phyloP scores from a whole-genome alignment of 306 rosid genomes.

The Cucurbita maxima region DNA sequence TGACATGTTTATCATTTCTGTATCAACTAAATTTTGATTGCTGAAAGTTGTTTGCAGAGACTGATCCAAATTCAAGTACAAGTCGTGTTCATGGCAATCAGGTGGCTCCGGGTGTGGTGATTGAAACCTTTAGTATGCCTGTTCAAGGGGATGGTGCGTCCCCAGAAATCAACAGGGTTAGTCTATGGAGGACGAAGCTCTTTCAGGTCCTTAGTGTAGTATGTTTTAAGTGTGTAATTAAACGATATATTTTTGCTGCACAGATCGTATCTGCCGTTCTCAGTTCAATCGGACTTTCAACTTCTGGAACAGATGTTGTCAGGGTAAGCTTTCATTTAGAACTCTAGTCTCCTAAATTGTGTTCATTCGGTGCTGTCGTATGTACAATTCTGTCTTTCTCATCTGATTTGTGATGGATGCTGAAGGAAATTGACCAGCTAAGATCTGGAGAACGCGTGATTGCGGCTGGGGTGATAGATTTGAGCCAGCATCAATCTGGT shows the following conservation, averaged over 20 bases:
- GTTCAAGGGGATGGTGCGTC: constrained; percentile 65
- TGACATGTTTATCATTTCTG: not conserved
- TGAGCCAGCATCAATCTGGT: constrained; percentile 39
- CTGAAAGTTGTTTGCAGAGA: constrained; percentile 29
- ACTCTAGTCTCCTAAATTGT: not conserved
- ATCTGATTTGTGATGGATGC: constrained; percentile 22
- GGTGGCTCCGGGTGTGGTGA: constrained; percentile 69
- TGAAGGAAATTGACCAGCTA: constrained; percentile 58
- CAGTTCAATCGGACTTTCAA: constrained; percentile 70
- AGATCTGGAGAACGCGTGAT: constrained; percentile 47
- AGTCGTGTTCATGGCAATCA: constrained; percentile 51
- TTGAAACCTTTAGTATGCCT: constrained; percentile 83
- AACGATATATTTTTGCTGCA: constrained; percentile 7
- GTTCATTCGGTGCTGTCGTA: not conserved
- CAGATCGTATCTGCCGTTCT: constrained; percentile 85
- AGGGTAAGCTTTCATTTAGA: constrained; percentile 37
- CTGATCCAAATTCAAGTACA: constrained; percentile 66
- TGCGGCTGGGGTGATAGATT: constrained; percentile 36
- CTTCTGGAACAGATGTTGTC: constrained; percentile 46
- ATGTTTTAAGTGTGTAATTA: not conserved
- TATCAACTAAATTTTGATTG: constrained; percentile 2
- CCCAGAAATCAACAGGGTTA: constrained; percentile 69
- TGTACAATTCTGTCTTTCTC: not conserved
- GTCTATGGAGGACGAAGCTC: constrained; percentile 1
- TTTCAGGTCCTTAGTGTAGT: not conserved